These are phyloP conservation scores for Boletus reticuloceps DNA, from an alignment of 768 basidiomycete species.

Conservation along the genomic window DNA sequence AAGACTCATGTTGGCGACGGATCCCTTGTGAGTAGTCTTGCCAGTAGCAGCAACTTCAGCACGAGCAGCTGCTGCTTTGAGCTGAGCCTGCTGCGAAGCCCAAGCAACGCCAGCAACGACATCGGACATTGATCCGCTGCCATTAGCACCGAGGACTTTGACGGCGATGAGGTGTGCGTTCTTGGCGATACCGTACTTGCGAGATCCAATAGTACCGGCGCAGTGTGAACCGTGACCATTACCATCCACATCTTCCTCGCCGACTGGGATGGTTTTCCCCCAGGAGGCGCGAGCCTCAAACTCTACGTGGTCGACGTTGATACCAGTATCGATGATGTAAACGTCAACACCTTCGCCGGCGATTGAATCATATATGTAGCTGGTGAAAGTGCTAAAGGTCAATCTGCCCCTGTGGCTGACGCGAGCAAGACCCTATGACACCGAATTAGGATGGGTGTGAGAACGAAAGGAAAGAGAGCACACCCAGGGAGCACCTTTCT, in stretches of 20 bases:
- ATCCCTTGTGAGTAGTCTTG: conserved; percentile 85
- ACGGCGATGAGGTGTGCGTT: conserved; percentile 84
- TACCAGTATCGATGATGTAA: conserved; percentile 85
- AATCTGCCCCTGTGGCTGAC: conserved; percentile 84
- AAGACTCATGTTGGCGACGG: conserved; percentile 96
- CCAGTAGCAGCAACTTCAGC: conserved; percentile 71
- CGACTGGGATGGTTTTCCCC: conserved; percentile 88
- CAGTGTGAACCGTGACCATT: conserved; percentile 97
- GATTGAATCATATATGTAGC: conserved; percentile 65
- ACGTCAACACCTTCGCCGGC: conserved; percentile 96
- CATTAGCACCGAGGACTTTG: conserved; percentile 93
- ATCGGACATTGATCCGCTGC: conserved; percentile 93
- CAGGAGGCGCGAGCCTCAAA: conserved; percentile 88
- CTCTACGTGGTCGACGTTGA: conserved; percentile 81
- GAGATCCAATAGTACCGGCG: conserved; percentile 93
- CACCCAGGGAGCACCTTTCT: conserved; percentile 86
- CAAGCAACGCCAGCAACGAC: conserved; percentile 86
- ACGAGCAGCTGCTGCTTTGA: conserved; percentile 57
- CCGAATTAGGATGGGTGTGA: conserved; percentile 10
- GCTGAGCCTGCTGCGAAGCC: conserved; percentile 55
- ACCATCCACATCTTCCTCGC: conserved; percentile 84
- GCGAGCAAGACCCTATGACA: conserved; percentile 83
- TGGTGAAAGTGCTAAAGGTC: conserved; percentile 76
- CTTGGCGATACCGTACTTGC: conserved; percentile 96
- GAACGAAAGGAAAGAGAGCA: conserved; percentile 18